Evolutionary conservation across 306 rosid genomes (phyloP).

Genomic region (barrel medic (Medicago truncatula)): MtrunA17r5.0-ANR NC_053045.1:3394001-3394500

Average conservation of each 20-base stretch:
- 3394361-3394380: background rate
- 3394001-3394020: background rate
- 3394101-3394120: conserved; percentile 10
- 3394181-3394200: background rate
- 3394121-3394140: background rate
- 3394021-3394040: background rate
- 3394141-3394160: background rate
- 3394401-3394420: background rate
- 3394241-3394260: background rate
- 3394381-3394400: background rate
- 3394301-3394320: background rate
- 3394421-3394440: conserved; percentile 2
- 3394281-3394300: background rate
- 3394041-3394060: background rate
- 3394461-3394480: conserved; percentile 73
- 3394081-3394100: background rate
- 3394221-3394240: background rate
- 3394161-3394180: background rate
- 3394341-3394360: background rate
- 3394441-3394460: conserved; percentile 78
- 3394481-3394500: conserved; percentile 68
- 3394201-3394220: background rate
- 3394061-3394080: background rate
- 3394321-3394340: conserved; percentile 7
- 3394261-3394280: background rate